Evolutionary conservation across 805 yeast genomes (phyloP), one percentile per base, ranked within the genome.

Genomic region (Starmerella stellata): DNA sequence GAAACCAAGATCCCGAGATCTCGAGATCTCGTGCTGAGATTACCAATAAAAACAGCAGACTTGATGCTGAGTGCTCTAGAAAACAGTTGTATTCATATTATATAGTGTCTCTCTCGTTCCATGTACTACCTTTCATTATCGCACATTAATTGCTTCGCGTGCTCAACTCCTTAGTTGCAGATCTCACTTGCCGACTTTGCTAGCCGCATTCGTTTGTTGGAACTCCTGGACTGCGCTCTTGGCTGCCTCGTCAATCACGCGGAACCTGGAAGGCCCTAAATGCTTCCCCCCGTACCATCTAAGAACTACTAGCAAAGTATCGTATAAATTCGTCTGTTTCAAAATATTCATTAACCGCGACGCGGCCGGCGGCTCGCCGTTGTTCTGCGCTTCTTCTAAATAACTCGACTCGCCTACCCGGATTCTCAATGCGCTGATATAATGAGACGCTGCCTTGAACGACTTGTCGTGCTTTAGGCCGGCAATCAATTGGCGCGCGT

Each of bases 241-340:
- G 0, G 74, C 75, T 13, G 68, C 69, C 20, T 66, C 63, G 35
- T 71, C 65, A 4, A 80, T 78, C 47, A 72, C 75, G 42, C 79
- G 63, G 50, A 79, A 80, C 39, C 93, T 56, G 19, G 72, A 65
- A 4, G 80, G 65, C 0, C 93, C 93, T 30, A 80, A 52, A 3
- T 78, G 79, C 0, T 65, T 64, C 0, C 93, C 92, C 1, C 87
- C 87, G 51, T 76, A 77, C 93, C 92, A 79, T 43, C 93, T 53
- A 0, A 79, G 69, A 0, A 77, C 90, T 21, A 79, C 72, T 1
- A 79, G 66, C 15, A 79, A 49, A 1, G 73, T 67, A 51, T 77
- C 74, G 3, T 64, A 55, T 11, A 72, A 38, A 29, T 66, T 57
- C 5, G 68, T 53, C 23, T 70, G 56, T 17, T 69, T 71, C 16